Evolutionary conservation across 2,329 filamentous ascomycete species (phyloP), one percentile per base, ranked within the genome.

Genomic region (Ascosphaera aggregata): DNA sequence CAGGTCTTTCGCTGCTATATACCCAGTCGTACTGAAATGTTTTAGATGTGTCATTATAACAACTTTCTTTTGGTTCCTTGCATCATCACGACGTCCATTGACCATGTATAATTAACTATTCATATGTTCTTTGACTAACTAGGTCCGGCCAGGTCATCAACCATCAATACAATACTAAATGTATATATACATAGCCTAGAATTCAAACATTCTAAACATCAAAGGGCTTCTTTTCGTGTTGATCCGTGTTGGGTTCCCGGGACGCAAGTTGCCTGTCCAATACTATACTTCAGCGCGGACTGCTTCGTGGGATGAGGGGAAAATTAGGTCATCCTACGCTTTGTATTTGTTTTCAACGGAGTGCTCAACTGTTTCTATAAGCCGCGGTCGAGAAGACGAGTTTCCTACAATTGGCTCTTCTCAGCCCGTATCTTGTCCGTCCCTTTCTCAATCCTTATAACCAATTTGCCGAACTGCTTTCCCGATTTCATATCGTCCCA

Each of bases 391-490:
- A 27, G 22, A 5, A 27, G 22, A 11, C 22, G 11, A 11, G 11
- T 5, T 7, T 18, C 18, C 50, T 48, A 59, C 43, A 61, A 46
- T 50, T 60, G 61, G 46, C 56, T 59, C 39, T 49, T 52, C 3
- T 49, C 42, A 17, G 41, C 42, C 32, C n/a, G n/a, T n/a, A 48
- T 43, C n/a, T 16, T 5, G n/a, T 18, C n/a, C 16, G 34, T 16
- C 36, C 46, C 40, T 38, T 54, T 55, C 22, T 55, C 64, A 48
- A 85, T 67, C 48, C 80, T 71, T 46, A 94, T 71, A 1, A 94
- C 82, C 48, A 95, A 57, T 60, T 95, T 95, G 9, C 86, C 89
- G 62, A 95, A 93, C 57, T 95, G 86, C 44, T 62, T 73, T 0
- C 77, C 81, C 4, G 72, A 69, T 53, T 80, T 81, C 72, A 95